Conservation (phyloP, 2,329 filamentous ascomycete species). For the Trichophyton verrucosum region DNA sequence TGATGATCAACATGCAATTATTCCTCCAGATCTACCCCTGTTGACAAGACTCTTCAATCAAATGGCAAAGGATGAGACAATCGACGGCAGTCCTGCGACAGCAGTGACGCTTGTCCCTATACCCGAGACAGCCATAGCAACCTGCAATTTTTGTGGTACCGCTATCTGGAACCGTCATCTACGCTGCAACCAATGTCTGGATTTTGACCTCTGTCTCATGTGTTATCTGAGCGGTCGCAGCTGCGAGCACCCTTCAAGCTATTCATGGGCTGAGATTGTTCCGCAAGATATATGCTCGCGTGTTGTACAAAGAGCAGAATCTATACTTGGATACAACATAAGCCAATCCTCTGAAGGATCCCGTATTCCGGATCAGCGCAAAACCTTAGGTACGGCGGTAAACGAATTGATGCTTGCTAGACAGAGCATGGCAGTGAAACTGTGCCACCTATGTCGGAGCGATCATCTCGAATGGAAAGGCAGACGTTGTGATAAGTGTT, state of each 20-base stretch:
- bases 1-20: constrained; percentile 12
- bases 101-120: constrained; percentile 20
- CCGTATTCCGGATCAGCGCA: constrained; percentile 5
- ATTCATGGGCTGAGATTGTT: constrained; percentile 25
- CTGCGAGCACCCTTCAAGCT: constrained; percentile 24
- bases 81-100: constrained; percentile 16
- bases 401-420: constrained; percentile 22
- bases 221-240: constrained; percentile 27
- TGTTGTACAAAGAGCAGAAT: constrained; percentile 18
- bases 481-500: constrained; percentile 22
- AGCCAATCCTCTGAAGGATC: constrained; percentile 11
- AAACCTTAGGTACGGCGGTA: constrained; percentile 20
- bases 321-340: constrained; percentile 13
- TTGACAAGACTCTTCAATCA: constrained; percentile 21
- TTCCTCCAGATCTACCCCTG: constrained; percentile 19
- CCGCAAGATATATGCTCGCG: constrained; percentile 19
- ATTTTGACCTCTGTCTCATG: constrained; percentile 26
- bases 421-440: constrained; percentile 14
- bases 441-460: constrained; percentile 28
- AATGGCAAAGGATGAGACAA: constrained; percentile 24
- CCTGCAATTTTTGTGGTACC: constrained; percentile 27
- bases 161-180: constrained; percentile 30
- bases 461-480: constrained; percentile 27
- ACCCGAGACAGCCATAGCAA: constrained; percentile 23
- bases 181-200: constrained; percentile 25